Evolutionary conservation across 257 asterid species (phyloP).

Genomic region (Nicotiana knightiana): DNA sequence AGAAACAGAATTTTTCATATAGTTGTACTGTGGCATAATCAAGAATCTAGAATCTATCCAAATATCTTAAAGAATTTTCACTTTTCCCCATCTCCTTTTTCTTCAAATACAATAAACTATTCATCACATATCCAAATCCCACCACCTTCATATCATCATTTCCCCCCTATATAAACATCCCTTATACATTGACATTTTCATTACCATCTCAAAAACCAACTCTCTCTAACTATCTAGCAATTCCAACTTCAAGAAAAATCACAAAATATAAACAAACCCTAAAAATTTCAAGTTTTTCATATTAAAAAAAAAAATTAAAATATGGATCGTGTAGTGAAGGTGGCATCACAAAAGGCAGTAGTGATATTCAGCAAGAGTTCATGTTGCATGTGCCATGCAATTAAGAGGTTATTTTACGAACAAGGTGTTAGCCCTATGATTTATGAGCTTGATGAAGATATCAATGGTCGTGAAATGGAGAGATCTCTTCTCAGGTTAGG

Average conservation of each 20-base stretch:
- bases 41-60: slow-evolving; percentile 29
- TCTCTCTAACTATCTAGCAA: not conserved
- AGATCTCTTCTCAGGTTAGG: slow-evolving; percentile 45
- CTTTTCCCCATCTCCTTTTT: slow-evolving; percentile 3
- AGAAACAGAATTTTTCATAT: not conserved
- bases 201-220: not conserved
- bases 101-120: slow-evolving; percentile 8
- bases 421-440: slow-evolving; percentile 79
- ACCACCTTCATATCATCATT: not conserved
- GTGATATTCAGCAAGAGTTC: slow-evolving; percentile 80
- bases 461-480: slow-evolving; percentile 51
- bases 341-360: slow-evolving; percentile 60
- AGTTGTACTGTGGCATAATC: slow-evolving; percentile 12
- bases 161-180: slow-evolving; percentile 11
- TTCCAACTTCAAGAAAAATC: not conserved
- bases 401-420: slow-evolving; percentile 62
- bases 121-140: not conserved
- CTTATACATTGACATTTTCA: not conserved
- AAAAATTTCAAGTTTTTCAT: not conserved
- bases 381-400: slow-evolving; percentile 87
- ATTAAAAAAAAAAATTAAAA: not conserved
- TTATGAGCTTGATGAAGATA: slow-evolving; percentile 51
- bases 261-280: not conserved
- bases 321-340: slow-evolving; percentile 51
- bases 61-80: slow-evolving; percentile 39